Percentiles rank a stretch among this genome's conserved stretches.
Conservation (phyloP, 139 green algal species). For the Chlorella sp. region DNA sequence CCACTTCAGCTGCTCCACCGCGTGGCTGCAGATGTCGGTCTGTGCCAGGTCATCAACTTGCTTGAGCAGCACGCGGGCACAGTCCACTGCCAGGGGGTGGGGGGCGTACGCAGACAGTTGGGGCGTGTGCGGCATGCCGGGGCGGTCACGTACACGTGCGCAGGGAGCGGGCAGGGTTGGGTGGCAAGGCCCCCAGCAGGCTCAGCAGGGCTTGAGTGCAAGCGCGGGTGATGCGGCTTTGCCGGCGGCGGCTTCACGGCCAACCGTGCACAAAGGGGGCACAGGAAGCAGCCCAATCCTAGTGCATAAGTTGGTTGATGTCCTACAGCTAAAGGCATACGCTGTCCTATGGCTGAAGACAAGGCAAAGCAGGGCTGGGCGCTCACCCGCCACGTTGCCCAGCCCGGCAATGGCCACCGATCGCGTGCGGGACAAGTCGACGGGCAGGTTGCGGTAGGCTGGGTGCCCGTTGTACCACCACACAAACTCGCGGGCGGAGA, state of each 20-base stretch:
- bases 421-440: conserved; percentile 61
- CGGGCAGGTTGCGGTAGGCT: conserved; percentile 59
- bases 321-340: not conserved
- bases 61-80: conserved; percentile 88
- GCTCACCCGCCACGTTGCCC: conserved; percentile 87
- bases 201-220: too few species aligned
- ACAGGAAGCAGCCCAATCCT: not conserved
- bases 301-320: not conserved
- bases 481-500: conserved; percentile 93
- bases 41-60: conserved; percentile 52
- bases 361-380: not conserved
- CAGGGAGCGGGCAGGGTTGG: too few species aligned
- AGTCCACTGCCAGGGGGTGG: conserved; percentile 71
- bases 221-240: too few species aligned
- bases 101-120: not conserved
- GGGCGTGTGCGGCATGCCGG: not conserved
- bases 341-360: too few species aligned
- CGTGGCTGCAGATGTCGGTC: conserved; percentile 89
- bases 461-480: conserved; percentile 99
- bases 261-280: too few species aligned
- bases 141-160: too few species aligned
- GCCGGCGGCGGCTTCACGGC: too few species aligned
- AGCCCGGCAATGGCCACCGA: conserved; percentile 74
- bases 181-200: too few species aligned
- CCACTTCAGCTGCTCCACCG: conserved; percentile 65